phyloP scores from a whole-genome alignment of 768 basidiomycete species.

The Pilatotrama ljubarskyi region DNA sequence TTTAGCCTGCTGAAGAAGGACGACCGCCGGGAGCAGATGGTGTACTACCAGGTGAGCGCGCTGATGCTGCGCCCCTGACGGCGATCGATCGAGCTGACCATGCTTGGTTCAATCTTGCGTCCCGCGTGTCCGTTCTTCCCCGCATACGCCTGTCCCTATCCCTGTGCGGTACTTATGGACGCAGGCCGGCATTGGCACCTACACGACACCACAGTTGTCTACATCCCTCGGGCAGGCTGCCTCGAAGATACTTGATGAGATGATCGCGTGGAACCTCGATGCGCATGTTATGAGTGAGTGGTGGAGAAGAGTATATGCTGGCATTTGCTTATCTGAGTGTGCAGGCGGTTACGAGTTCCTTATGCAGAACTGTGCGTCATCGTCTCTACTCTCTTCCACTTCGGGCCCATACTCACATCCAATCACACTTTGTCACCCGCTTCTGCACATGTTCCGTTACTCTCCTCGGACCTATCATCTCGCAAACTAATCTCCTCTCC shows the following conservation, averaged over 20 bases:
- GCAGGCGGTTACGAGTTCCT: conserved; percentile 75
- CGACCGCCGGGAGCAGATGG: conserved; percentile 57
- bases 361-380: conserved; percentile 69
- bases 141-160: background rate
- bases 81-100: conserved; percentile 14
- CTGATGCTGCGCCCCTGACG: background rate
- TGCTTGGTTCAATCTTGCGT: background rate
- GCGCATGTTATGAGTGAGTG: conserved; percentile 71
- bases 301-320: background rate
- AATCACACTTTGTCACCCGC: background rate
- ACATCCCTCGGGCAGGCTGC: conserved; percentile 56
- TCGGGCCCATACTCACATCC: background rate
- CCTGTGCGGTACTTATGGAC: background rate
- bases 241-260: conserved; percentile 57
- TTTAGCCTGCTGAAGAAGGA: conserved; percentile 73
- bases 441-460: background rate
- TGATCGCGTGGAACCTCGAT: conserved; percentile 60
- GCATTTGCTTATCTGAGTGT: background rate
- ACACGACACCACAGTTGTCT: conserved; percentile 63
- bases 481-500: background rate
- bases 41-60: conserved; percentile 66
- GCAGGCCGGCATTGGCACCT: conserved; percentile 74
- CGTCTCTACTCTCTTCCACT: background rate
- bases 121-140: background rate
- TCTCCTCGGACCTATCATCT: background rate